Evolutionary conservation across 129 eudicot species (phyloP), one percentile per base, ranked within the genome.

Genomic region (Saussurea involucrata): DNA sequence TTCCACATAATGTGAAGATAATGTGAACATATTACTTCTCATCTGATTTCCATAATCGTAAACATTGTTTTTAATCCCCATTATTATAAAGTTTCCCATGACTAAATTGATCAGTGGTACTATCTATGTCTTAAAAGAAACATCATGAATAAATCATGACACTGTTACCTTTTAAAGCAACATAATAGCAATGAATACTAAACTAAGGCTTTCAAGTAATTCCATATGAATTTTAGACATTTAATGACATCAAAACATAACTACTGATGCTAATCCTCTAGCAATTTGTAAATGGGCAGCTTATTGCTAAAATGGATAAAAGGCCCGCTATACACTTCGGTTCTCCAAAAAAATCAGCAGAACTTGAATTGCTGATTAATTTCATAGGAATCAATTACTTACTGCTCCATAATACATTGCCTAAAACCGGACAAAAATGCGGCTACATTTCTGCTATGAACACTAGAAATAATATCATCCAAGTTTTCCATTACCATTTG

Each of bases 201-300:
- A 24, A 69, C 69, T 68, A 77, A 32, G 42, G 49, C 37, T 77
- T 69, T 24, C 18, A 17, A 57, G 69, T 58, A 69, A 69, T 8
- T 28, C 53, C 53, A 21, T 66, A 65, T 1, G 2, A 31, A 9
- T 31, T 33, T 6, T 0, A 15, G 7, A 31, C 29, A 55, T 24
- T 31, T 29, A 21, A 76, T 13, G 53, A 76, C 55, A 66, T 46
- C 66, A 46, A n/a, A 65, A 18, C 73, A 29, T 76, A 66, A 22
- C 27, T 77, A 68, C 18, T 13, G 25, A 77, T 32, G 28, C 33
- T 9, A 75, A 58, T 73, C 46, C 55, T 73, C 33, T 31, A 60
- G 22, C 63, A 75, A n/a, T 33, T 77, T 77, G 75, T 40, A 32
- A 24, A 68, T 53, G 18, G 37, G 36, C n/a, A 63, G 42, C 79